Base-by-base conservation (phyloP, 805 yeast species). In the Candida hungchunana region DNA sequence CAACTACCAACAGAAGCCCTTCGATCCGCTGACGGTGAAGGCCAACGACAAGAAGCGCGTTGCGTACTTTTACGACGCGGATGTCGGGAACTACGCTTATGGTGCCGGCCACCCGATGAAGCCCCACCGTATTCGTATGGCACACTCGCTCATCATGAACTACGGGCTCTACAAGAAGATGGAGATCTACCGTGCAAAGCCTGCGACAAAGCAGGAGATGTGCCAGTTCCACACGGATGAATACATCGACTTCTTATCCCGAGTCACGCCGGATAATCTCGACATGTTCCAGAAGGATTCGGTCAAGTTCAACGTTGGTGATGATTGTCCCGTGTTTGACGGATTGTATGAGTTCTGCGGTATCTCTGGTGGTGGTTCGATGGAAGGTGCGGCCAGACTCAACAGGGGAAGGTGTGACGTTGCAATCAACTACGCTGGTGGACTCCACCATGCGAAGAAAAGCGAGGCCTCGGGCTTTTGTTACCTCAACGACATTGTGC, bases 71-170 rank as follows among this genome's bases (percentile, higher is more conserved):
- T 60, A 46, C 28, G 32, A 31, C 51, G 69, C 96, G 19, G 98
- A 90, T 59, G 96, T 93, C 31, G 97, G 97, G 23, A 93, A 93
- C 65, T 90, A 90, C 63, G 95, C 97, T 29, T 93, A 93, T 58
- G 97, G 97, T 39, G 93, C 96, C 5, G 96, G 96, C 19, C 98
- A 93, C 62, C 97, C 97, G 26, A 93, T 93, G 98, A 93, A 93
- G 59, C 98, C 98, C 17, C 97, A 90, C 61, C 79, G 98, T 57
- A 88, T 93, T 66, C 82, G 97, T 77, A 89, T 93, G 95, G 95
- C 97, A 7, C 97, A 93, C 61, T 86, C 95, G 27, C 71, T 93
- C 53, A 85, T 93, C 47, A 90, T 93, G 95, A 89, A 90, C 64
- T 93, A 93, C 60, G 97, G 97, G 2, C 72, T 93, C 35, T 89